Base-by-base conservation (phyloP, 1,284 basidiomycete genomes). In the Trichosporon sp. region DNA sequence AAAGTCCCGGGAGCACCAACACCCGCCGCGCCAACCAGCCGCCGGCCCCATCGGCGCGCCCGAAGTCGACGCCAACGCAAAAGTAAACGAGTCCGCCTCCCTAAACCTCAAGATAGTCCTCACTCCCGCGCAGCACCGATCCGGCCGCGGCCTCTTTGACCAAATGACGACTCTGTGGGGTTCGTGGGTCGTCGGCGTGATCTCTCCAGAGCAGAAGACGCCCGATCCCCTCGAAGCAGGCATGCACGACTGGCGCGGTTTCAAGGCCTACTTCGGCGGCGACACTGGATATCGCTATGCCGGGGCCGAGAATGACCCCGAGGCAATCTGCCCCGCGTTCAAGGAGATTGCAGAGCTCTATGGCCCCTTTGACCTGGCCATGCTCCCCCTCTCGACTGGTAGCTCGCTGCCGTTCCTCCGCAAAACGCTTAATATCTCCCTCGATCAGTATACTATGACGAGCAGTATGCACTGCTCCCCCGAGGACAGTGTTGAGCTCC, bases 281-380 rank as follows among this genome's bases (percentile, higher is more conserved):
- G 79, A 81, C 68, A 81, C 79, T 16, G 79, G 79, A 1, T 81
- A 77, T 65, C 66, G 79, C 44, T 81, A 81, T 63, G 79, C 79
- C 2, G 76, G 75, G 19, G 78, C 78, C 0, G 75, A 77, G 16
- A 69, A 78, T 31, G 69, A 72, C 21, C 67, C 68, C 33, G 71
- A 72, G 13, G 61, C 66, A 14, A 70, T 80, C 19, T 81, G 79
- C 68, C 79, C 79, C 4, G 79, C 79, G 4, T 81, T 81, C 63
- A 46, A 71, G 36, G 76, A 79, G 63, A 80, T 80, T 59, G 75
- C 72, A 5, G 64, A 70, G 16, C 68, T 69, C 10, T 81, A 81
- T 63, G 71, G 71, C 1, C 78, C 79, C 1, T 73, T 79, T 61
- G 58, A 68, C 11, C 69, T 80, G 46, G 72, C 74, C 23, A 69